Percentiles rank a stretch among this genome's conserved stretches.
phyloP scores from a whole-genome alignment of 2,329 filamentous ascomycete species.

The Venturia oleaginea region DNA sequence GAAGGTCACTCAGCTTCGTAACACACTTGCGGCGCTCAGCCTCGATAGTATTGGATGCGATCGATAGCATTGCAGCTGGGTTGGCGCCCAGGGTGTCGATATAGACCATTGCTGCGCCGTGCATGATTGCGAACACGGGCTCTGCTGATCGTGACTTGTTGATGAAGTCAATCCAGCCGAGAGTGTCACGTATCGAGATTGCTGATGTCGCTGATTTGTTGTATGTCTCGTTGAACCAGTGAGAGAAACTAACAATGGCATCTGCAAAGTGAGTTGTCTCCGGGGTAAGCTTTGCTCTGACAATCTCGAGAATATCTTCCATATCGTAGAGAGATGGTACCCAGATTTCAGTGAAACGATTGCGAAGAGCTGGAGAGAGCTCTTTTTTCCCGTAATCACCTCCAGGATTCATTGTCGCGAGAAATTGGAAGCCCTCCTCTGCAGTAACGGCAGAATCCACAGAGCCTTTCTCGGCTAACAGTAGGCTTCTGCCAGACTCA shows the following conservation, averaged over 20 bases:
- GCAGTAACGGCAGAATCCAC: conserved; percentile 73
- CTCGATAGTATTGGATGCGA: conserved; percentile 59
- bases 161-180: conserved; percentile 90
- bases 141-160: conserved; percentile 53
- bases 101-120: conserved; percentile 91
- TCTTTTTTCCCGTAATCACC: conserved; percentile 98
- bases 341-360: conserved; percentile 98
- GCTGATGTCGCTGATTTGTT: conserved; percentile 66
- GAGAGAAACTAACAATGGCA: conserved; percentile 74
- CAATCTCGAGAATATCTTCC: conserved; percentile 81
- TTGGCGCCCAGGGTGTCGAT: conserved; percentile 94
- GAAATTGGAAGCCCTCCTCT: conserved; percentile 76
- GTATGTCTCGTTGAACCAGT: conserved; percentile 81
- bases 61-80: conserved; percentile 75
- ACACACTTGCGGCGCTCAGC: conserved; percentile 67
- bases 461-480: conserved; percentile 83
- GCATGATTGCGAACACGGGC: conserved; percentile 49
- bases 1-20: conserved; percentile 57
- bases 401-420: conserved; percentile 98
- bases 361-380: conserved; percentile 85
- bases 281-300: conserved; percentile 61
- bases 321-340: conserved; percentile 78
- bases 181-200: conserved; percentile 84
- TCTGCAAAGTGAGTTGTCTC: conserved; percentile 50
- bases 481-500: conserved; percentile 73